These are phyloP conservation scores for Poteriospumella lacustris DNA, from an alignment of 108 stramenopile species.

Conservation along the genomic window DNA sequence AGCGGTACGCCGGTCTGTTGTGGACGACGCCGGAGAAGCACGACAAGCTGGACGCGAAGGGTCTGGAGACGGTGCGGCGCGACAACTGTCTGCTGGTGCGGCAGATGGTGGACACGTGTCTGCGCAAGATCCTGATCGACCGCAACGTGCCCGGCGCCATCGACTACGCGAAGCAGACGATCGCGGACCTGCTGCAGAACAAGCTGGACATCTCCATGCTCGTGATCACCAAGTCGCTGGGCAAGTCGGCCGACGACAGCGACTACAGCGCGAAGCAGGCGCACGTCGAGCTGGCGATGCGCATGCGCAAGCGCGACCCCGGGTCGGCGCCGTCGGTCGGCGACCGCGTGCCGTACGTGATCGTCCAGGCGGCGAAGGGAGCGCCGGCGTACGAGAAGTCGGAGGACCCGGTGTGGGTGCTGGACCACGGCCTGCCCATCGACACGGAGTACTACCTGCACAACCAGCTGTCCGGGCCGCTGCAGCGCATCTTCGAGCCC, in stretches of 20 bases:
- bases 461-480: constrained; percentile 91
- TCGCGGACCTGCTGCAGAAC: constrained; percentile 91
- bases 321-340: constrained; percentile 93
- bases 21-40: constrained; percentile 90
- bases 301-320: constrained; percentile 79
- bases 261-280: constrained; percentile 93
- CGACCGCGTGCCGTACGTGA: constrained; percentile 99
- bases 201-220: constrained; percentile 95
- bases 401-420: constrained; percentile 95
- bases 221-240: constrained; percentile 95
- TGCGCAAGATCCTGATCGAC: constrained; percentile 92
- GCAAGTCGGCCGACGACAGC: constrained; percentile 86
- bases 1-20: constrained; percentile 96
- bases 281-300: constrained; percentile 95
- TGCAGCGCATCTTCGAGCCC: constrained; percentile 94
- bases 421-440: constrained; percentile 92
- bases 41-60: constrained; percentile 99
- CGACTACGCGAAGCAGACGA: constrained; percentile 53
- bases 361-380: constrained; percentile 88
- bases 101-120: constrained; percentile 73
- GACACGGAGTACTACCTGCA: constrained; percentile 89
- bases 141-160: constrained; percentile 65
- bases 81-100: constrained; percentile 87
- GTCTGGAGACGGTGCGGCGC: constrained; percentile 95
- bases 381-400: constrained; percentile 87